Evolutionary conservation across 1,284 basidiomycete species (phyloP).

Genomic region (Dichomitus squalens): DNA sequence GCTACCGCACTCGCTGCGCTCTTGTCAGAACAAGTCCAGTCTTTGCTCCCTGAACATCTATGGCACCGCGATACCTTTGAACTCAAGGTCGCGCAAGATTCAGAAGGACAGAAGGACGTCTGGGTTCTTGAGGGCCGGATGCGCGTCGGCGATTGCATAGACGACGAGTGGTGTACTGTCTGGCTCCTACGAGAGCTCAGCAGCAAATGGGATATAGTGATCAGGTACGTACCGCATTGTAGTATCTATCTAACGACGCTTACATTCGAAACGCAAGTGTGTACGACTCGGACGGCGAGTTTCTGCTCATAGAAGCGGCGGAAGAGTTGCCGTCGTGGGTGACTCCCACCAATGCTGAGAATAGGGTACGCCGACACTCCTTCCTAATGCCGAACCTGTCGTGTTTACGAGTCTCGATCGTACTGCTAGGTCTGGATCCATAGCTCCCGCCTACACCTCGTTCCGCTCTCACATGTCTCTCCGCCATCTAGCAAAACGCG

Average conservation of each 20-base stretch:
- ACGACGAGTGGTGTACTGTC: slow-evolving; percentile 95
- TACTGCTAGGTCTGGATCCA: slow-evolving; percentile 84
- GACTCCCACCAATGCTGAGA: slow-evolving; percentile 86
- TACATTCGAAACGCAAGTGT: slow-evolving; percentile 47
- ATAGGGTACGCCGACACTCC: slow-evolving; percentile 69
- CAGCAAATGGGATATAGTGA: slow-evolving; percentile 72
- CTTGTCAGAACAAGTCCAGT: slow-evolving; percentile 61
- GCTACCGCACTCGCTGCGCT: slow-evolving; percentile 72
- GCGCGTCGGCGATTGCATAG: slow-evolving; percentile 90
- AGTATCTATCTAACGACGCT: slow-evolving; percentile 10
- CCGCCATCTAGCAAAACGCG: slow-evolving; percentile 56
- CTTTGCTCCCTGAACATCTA: slow-evolving; percentile 66
- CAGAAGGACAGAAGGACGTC: slow-evolving; percentile 39
- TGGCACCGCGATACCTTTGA: slow-evolving; percentile 92
- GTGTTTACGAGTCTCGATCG: too few relatives aligned
- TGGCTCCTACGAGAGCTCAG: slow-evolving; percentile 85
- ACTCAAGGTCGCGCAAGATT: slow-evolving; percentile 63
- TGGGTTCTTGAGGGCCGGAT: slow-evolving; percentile 76
- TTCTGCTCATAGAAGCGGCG: slow-evolving; percentile 95
- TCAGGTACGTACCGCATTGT: slow-evolving; percentile 54
- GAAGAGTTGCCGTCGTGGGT: slow-evolving; percentile 91
- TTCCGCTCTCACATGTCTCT: slow-evolving; percentile 79
- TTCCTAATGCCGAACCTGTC: background rate
- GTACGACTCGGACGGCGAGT: slow-evolving; percentile 93
- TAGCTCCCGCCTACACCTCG: slow-evolving; percentile 79